A percentile compares a stretch with the other conserved stretches of the same genome.
Evolutionary conservation across 805 yeast genomes (phyloP).

Genomic region (Candida saitoana): DNA sequence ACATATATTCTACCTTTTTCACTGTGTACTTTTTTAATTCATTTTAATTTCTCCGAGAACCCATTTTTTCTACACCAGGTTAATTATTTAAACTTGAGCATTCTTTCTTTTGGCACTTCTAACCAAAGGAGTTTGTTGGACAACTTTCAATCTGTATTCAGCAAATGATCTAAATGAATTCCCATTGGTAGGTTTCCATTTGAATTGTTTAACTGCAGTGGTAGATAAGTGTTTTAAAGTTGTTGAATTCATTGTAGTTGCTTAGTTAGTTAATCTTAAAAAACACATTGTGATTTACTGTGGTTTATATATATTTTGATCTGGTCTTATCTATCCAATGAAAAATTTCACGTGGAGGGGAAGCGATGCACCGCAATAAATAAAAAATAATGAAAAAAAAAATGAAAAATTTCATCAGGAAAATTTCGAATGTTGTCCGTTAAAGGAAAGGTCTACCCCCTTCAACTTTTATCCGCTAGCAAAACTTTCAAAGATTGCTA

Average conservation of each 20-base stretch:
- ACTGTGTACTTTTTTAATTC: neutral
- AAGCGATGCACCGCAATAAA: neutral
- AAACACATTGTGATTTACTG: neutral
- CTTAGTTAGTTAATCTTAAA: too few species aligned
- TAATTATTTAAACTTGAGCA: too few species aligned
- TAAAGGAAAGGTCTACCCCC: too few species aligned
- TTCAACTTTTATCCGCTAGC: too few species aligned
- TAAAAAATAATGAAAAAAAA: too few species aligned
- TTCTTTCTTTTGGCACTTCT: conserved; percentile 3
- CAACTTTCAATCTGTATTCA: conserved; percentile 40
- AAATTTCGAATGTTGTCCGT: too few species aligned
- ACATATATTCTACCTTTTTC: too few species aligned
- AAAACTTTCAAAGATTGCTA: too few species aligned
- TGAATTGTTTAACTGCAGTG: conserved; percentile 6
- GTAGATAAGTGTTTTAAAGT: neutral
- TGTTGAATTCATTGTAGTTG: too few species aligned
- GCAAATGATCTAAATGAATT: conserved; percentile 41
- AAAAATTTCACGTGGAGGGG: neutral
- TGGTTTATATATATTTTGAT: neutral
- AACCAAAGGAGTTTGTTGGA: conserved; percentile 37
- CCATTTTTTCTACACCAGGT: too few species aligned
- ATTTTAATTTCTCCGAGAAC: too few species aligned
- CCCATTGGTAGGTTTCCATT: conserved; percentile 38
- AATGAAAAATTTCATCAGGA: too few species aligned
- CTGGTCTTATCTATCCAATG: neutral